Conservation (phyloP, 768 basidiomycete species). For the Crassisporium funariophilum region DNA sequence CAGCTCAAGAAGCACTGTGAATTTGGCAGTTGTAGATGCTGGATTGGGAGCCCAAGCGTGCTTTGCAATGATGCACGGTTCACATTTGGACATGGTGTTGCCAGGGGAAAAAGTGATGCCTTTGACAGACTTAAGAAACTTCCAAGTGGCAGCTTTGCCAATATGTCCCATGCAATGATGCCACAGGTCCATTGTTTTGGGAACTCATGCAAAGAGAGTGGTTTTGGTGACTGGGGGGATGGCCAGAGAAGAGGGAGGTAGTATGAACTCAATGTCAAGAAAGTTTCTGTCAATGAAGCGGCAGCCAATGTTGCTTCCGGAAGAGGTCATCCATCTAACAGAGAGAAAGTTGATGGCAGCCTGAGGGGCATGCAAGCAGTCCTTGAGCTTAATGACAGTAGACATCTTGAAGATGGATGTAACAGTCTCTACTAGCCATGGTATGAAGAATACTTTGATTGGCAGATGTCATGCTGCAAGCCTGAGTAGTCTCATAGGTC, state of each 20-base stretch:
- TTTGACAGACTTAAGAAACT: conserved; percentile 1
- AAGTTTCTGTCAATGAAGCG: background rate
- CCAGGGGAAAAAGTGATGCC: background rate
- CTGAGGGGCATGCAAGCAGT: conserved; percentile 13
- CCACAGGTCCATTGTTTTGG: conserved; percentile 9
- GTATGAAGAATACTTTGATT: conserved; percentile 11
- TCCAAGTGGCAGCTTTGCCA: conserved; percentile 8
- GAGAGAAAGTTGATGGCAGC: conserved; percentile 11
- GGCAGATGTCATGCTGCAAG: conserved; percentile 3
- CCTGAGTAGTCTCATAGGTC: conserved; percentile 5
- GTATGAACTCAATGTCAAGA: background rate
- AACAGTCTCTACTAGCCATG: conserved; percentile 4
- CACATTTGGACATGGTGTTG: conserved; percentile 4
- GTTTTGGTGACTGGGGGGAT: background rate
- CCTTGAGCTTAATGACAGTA: background rate
- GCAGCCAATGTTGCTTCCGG: background rate
- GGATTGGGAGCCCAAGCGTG: conserved; percentile 6
- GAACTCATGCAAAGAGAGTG: conserved; percentile 4
- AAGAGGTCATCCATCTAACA: conserved; percentile 2
- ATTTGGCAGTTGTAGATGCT: background rate
- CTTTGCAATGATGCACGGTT: conserved; percentile 14
- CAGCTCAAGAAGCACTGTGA: conserved; percentile 4
- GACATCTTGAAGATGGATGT: background rate
- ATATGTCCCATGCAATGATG: conserved; percentile 13
- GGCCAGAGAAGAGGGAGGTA: background rate